These are phyloP conservation scores for Acacia acuminata DNA, from an alignment of 306 rosid genomes.

Conservation along the genomic window DNA sequence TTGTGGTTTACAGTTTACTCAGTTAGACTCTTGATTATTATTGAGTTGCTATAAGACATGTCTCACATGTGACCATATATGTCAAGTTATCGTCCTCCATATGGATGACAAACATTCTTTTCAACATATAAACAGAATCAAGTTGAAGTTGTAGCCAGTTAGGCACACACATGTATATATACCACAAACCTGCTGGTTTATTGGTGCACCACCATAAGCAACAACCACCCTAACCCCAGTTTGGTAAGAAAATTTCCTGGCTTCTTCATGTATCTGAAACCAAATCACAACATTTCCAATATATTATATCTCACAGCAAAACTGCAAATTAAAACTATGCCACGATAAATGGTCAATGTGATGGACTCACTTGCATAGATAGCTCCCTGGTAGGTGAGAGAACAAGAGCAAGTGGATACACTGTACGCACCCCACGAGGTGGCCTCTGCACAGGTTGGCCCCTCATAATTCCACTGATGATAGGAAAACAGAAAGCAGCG, in stretches of 20 bases:
- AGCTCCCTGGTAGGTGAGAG: conserved; percentile 78
- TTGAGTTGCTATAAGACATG: too few relatives aligned
- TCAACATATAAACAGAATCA: background rate
- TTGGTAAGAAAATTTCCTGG: conserved; percentile 60
- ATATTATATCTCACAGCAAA: background rate
- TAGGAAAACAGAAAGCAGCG: conserved; percentile 76
- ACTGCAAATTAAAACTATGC: background rate
- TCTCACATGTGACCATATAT: background rate
- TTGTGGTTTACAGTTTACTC: too few relatives aligned
- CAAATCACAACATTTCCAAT: background rate
- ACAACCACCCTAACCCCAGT: conserved; percentile 74
- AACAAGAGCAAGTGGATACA: conserved; percentile 64
- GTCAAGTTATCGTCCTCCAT: background rate
- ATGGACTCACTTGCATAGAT: conserved; percentile 65
- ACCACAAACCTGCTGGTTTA: conserved; percentile 60
- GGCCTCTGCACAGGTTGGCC: conserved; percentile 60
- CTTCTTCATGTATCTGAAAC: conserved; percentile 69
- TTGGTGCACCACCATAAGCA: conserved; percentile 79
- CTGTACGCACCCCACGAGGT: conserved; percentile 64
- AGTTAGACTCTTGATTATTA: too few relatives aligned
- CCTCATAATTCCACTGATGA: conserved; percentile 72
- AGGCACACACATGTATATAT: background rate
- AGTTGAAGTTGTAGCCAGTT: background rate
- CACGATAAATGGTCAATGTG: background rate
- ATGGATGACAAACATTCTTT: background rate